Base-by-base conservation (phyloP, 305 asterid genomes). In the Solanum chacoense region DNA sequence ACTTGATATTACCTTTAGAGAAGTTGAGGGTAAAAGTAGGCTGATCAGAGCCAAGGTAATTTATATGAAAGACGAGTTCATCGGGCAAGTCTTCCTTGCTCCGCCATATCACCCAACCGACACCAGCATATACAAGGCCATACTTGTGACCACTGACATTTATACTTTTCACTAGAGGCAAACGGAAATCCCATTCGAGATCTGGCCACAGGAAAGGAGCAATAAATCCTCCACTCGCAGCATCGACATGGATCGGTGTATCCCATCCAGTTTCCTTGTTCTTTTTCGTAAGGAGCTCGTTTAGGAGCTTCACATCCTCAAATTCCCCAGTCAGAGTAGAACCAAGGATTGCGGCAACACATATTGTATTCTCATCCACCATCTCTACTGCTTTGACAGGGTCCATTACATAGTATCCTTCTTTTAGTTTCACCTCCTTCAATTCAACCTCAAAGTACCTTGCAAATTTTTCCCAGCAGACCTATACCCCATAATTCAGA, bases 61-160 rank as follows among this genome's bases (percentile, higher is more conserved):
- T 94, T 72, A 94, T 94, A 63, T 94, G 97, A 89, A 94, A 94
- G 26, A 94, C 90, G 1, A 94, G 95, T 42, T 94, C 96, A 2
- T 94, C 94, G 2, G 96, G 94, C 91, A 94, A 90, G 74, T 94
- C 96, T 3, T 88, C 93, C 92, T 89, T 91, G 91, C 89, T 94
- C 91, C 94, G 87, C 97, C 97, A 94, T 11, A 94, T 91, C 14
- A 87, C 95, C 97, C 97, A 94, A 69, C 97, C 97, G 26, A 94
- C 93, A 37, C 97, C 96, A 1, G 95, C 92, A 77, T 94, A 94
- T 84, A 94, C 96, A 63, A 94, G 97, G 37, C 90, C 92, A 80
- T 83, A 83, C 42, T 83, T 83, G 87, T 83, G 87, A 50, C 87
- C 87, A 20, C 87, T 83, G 73, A 83, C 96, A 85, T 93, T 94